These are phyloP conservation scores for Diospyros lotus DNA, from an alignment of 148 eudicot species.

Conservation along the genomic window DNA sequence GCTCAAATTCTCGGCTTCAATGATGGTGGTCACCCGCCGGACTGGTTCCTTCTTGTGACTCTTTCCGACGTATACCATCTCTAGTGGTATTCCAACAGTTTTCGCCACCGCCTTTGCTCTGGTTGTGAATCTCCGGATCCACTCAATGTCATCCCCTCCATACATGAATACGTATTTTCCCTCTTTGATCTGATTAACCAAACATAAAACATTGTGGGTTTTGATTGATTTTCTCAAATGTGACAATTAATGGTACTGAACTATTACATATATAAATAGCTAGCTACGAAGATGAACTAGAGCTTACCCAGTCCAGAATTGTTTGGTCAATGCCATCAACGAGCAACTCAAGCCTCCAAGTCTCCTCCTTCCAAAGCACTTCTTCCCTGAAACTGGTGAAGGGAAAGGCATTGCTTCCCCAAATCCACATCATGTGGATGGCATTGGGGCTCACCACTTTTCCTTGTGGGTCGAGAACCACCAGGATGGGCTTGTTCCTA, in stretches of 20 bases:
- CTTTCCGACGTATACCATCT: slow-evolving; percentile 54
- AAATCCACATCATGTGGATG: slow-evolving; percentile 73
- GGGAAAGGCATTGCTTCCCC: slow-evolving; percentile 66
- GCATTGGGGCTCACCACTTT: slow-evolving; percentile 58
- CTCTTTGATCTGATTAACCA: slow-evolving; percentile 26
- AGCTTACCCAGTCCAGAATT: slow-evolving; percentile 48
- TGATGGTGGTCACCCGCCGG: slow-evolving; percentile 24
- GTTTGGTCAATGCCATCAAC: slow-evolving; percentile 46
- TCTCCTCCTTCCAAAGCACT: slow-evolving; percentile 49
- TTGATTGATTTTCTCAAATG: too few species aligned
- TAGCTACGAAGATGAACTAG: too few species aligned
- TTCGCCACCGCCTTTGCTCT: slow-evolving; percentile 19
- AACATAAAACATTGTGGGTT: too few species aligned
- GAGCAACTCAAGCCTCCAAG: slow-evolving; percentile 60
- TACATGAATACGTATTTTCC: slow-evolving; percentile 43
- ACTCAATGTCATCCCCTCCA: slow-evolving; percentile 36
- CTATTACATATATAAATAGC: neutral
- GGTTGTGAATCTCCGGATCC: slow-evolving; percentile 32
- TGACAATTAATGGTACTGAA: too few species aligned
- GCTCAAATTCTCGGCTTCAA: slow-evolving; percentile 35
- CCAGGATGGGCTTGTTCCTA: slow-evolving; percentile 52
- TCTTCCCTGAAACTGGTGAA: slow-evolving; percentile 53
- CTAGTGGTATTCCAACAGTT: slow-evolving; percentile 20
- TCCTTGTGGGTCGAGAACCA: slow-evolving; percentile 58
- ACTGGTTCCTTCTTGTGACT: slow-evolving; percentile 18